Conservation (phyloP, 148 eudicot species). For the Silene latifolia region DNA sequence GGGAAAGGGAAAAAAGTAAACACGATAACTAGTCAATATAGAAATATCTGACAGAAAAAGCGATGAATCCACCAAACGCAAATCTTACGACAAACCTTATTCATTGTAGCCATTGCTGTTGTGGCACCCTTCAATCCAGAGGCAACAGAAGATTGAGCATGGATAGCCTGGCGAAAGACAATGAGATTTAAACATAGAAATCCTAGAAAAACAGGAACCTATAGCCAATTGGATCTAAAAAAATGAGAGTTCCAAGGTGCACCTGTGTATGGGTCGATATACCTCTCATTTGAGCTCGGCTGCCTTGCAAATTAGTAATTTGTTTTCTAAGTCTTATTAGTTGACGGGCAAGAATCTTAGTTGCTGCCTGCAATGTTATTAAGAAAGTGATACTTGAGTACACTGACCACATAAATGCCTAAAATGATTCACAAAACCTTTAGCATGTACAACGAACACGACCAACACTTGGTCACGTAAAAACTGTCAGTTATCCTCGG, state of each 20-base stretch:
- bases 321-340: slow-evolving; percentile 88
- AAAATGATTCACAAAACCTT: not conserved
- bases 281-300: slow-evolving; percentile 98
- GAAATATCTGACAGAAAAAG: not conserved
- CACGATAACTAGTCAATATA: no score
- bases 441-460: not conserved
- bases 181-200: not conserved
- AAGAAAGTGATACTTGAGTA: slow-evolving; percentile 16
- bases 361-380: slow-evolving; percentile 58
- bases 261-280: slow-evolving; percentile 97
- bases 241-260: slow-evolving; percentile 7
- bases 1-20: no score
- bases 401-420: not conserved
- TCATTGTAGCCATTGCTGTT: slow-evolving; percentile 92
- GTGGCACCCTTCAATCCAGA: slow-evolving; percentile 93
- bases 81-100: slow-evolving; percentile 51
- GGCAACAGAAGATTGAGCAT: slow-evolving; percentile 92
- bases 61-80: not conserved
- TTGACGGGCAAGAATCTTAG: slow-evolving; percentile 91
- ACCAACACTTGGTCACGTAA: not conserved
- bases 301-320: slow-evolving; percentile 78
- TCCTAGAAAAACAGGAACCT: slow-evolving; percentile 2
- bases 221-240: slow-evolving; percentile 6
- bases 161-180: slow-evolving; percentile 58
- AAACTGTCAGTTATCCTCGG: not conserved